Evolutionary conservation across 2,329 filamentous ascomycete species (phyloP).

Genomic region (Emmonsiellopsis sp.): DNA sequence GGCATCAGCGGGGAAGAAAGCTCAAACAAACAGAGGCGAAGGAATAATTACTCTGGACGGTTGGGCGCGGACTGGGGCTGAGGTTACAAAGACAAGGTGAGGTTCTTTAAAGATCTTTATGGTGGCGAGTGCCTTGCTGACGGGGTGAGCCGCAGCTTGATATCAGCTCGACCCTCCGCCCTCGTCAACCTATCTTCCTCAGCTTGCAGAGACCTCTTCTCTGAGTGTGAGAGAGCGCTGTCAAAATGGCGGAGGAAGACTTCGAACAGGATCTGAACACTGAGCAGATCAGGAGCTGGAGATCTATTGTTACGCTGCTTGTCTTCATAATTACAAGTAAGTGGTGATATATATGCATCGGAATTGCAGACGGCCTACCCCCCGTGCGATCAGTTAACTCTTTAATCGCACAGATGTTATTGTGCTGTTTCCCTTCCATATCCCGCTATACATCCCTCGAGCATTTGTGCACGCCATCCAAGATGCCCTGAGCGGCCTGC

Average conservation of each 20-base stretch:
- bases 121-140: too few species aligned
- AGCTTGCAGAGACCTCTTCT: neutral
- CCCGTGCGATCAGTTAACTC: constrained; percentile 1
- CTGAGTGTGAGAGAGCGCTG: neutral
- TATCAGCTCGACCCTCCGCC: too few species aligned
- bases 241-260: neutral
- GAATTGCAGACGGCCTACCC: neutral
- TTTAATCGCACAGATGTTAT: constrained; percentile 46
- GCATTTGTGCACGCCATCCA: constrained; percentile 38
- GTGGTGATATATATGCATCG: constrained; percentile 23
- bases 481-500: constrained; percentile 35
- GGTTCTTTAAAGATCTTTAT: too few species aligned
- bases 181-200: too few species aligned
- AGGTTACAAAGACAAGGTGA: too few species aligned
- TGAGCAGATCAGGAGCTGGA: constrained; percentile 53
- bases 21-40: too few species aligned
- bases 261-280: constrained; percentile 36
- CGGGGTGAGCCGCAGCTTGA: too few species aligned
- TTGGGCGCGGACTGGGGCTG: too few species aligned
- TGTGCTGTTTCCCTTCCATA: constrained; percentile 60
- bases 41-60: too few species aligned
- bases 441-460: constrained; percentile 54
- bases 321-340: constrained; percentile 62
- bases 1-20: too few species aligned
- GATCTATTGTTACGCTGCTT: constrained; percentile 61